Evolutionary conservation across 306 rosid genomes (phyloP), one percentile per base, ranked within the genome.

Genomic region (Castanea sativa): DNA sequence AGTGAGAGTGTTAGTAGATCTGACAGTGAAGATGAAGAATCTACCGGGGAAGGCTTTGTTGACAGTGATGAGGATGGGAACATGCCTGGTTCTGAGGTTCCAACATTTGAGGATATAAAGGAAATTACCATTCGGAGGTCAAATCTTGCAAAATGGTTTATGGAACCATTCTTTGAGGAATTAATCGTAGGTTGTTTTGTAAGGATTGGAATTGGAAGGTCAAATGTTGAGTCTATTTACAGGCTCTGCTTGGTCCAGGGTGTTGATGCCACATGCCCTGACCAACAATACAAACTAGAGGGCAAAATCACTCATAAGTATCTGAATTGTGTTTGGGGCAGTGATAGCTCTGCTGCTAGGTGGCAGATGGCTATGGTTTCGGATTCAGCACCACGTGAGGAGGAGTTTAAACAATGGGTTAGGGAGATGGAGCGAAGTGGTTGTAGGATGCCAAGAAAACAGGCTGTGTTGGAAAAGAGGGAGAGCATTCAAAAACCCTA

Each of bases 331-430:
- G 87, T 90, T 56, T 95, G 99, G 98, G 99, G 99, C 60, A 95
- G 90, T 85, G 99, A 95, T 65, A 82, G 82, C 73, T 88, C 96
- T 43, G 94, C 97, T 73, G 96, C 98, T 1, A 93, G 99, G 89
- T 95, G 98, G 98, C 98, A 95, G 91, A 95, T 95, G 99, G 96
- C 99, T 71, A 93, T 90, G 99, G 80, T 91, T 79, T 93, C 97
- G 0, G 99, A 93, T 85, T 90, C 96, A 78, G 70, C 75, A 1
- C 98, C 99, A 4, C 75, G 71, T 5, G 97, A 95, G 84, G 96
- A 90, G 71, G 99, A 95, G 85, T 95, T 84, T 83, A 89, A 86
- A 68, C 98, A 95, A 83, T 93, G 96, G 98, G 61, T 91, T 78
- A 90, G 88, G 84, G 99, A 95, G 85, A 96, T 91, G 67, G 99